Evolutionary conservation across 768 basidiomycete species (phyloP).

Genomic region (Lactarius psammicola): DNA sequence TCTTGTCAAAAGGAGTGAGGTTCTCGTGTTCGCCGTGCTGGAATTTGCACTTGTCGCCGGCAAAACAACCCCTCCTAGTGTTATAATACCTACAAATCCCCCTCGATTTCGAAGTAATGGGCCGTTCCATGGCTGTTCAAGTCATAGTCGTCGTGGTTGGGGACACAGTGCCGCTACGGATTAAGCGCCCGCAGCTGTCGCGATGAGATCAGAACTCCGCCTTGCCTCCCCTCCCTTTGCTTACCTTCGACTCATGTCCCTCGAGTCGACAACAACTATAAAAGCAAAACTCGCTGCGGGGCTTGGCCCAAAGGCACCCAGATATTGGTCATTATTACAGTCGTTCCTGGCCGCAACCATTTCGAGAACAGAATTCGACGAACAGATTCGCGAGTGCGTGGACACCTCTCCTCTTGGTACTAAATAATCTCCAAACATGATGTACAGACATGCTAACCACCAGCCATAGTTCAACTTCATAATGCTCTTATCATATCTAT

Average conservation of each 20-base stretch:
- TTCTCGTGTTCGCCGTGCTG: constrained; percentile 55
- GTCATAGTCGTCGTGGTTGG: constrained; percentile 24
- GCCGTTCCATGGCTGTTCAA: constrained; percentile 40
- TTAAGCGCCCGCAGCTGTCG: not conserved
- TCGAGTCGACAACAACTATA: constrained; percentile 71
- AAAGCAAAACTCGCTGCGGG: constrained; percentile 63
- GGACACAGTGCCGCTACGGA: constrained; percentile 11
- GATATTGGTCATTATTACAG: constrained; percentile 64
- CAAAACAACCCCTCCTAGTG: constrained; percentile 66
- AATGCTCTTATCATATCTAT: constrained; percentile 82
- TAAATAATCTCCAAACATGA: not conserved
- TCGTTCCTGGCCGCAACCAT: constrained; percentile 64
- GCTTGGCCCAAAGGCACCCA: constrained; percentile 57
- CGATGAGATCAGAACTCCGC: constrained; percentile 17
- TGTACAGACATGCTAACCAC: constrained; percentile 15
- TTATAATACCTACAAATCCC: constrained; percentile 70
- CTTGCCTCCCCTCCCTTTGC: not conserved
- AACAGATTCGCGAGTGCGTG: constrained; percentile 58
- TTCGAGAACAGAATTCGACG: constrained; percentile 76
- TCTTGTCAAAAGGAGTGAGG: constrained; percentile 67
- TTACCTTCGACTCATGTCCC: constrained; percentile 51
- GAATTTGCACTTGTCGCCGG: constrained; percentile 72
- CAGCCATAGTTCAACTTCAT: constrained; percentile 63
- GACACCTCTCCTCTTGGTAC: constrained; percentile 55
- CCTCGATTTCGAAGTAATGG: constrained; percentile 65